Evolutionary conservation across 1,284 basidiomycete species (phyloP), one percentile per base, ranked within the genome.

Genomic region (Ganoderma multipileum): DNA sequence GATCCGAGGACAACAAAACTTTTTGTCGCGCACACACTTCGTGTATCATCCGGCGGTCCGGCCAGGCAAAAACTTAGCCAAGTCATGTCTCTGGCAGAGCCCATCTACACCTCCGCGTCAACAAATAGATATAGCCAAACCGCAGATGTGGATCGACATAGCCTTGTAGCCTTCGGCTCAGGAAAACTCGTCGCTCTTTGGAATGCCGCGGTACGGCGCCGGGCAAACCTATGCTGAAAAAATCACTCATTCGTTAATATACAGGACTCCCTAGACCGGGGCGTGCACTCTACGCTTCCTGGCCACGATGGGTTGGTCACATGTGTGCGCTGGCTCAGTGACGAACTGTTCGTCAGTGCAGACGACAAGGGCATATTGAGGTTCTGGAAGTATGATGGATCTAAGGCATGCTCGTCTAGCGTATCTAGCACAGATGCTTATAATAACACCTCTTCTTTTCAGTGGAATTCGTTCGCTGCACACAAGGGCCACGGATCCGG

Each of bases 291-390:
- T 66, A 95, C 95, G 1, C 83, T 97, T 3, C 85, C 89, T 1
- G 95, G 91, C 0, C 95, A 97, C 76, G 80, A 87, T 61, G 89
- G 88, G 5, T 77, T 88, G n/a, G 87, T 98, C 26, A 95, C 95
- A 42, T 91, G 89, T 42, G 84, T 96, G 61, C 88, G 89, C 68
- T 93, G 94, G 73, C 69, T 90, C 36, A 72, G 79, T 20, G 78
- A 86, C 39, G 76, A 82, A 18, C 60, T 79, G 9, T 81, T 97
- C 68, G 81, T 91, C 55, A 92, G 90, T 64, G 92, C 90, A 59
- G 95, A 97, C 79, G 89, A 93, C 68, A 84, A 83, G 69, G 96
- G 96, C 1, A 78, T 81, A 12, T 70, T 93, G 36, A 82, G 82
- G 59, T 79, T 83, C 61, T 92, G 92, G 91, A 82, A 74, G 73